Evolutionary conservation across 176 grass and related monocot genomes (phyloP).

Genomic region (Paspalum vaginatum): DNA sequence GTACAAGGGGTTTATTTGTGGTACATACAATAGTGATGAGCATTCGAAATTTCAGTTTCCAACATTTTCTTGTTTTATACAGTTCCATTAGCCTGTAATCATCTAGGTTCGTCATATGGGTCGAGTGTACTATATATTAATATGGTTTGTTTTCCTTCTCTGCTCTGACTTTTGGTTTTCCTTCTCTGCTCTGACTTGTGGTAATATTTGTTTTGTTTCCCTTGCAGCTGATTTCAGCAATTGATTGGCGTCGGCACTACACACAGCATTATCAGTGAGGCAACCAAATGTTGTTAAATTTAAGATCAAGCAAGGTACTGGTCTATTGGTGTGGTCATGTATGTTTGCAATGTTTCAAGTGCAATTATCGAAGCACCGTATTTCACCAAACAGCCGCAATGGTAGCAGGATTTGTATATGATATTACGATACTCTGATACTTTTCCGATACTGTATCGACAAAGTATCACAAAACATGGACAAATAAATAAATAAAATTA

Average conservation of each 20-base stretch:
- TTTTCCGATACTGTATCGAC: no score
- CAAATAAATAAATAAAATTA: no score
- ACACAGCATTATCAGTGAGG: constrained; percentile 85
- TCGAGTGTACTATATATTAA: neutral
- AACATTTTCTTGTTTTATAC: neutral
- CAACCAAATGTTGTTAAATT: constrained; percentile 89
- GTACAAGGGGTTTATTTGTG: neutral
- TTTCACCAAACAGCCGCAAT: no score
- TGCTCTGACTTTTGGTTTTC: constrained; percentile 12
- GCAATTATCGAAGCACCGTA: no score
- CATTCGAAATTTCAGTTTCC: neutral
- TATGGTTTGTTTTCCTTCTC: neutral
- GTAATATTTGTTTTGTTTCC: neutral
- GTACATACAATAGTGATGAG: neutral
- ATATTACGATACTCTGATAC: no score
- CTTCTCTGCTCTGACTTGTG: constrained; percentile 2
- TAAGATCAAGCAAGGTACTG: constrained; percentile 95
- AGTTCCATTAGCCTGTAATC: no score
- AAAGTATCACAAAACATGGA: no score
- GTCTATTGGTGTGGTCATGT: neutral
- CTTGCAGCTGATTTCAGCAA: constrained; percentile 85
- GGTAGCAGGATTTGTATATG: no score
- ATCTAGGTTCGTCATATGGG: neutral
- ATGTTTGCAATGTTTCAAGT: no score
- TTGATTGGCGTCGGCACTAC: constrained; percentile 79